Percentiles rank a stretch among this genome's conserved stretches.
Evolutionary conservation across 768 basidiomycete species (phyloP).

Genomic region (Trametes coccinea): DNA sequence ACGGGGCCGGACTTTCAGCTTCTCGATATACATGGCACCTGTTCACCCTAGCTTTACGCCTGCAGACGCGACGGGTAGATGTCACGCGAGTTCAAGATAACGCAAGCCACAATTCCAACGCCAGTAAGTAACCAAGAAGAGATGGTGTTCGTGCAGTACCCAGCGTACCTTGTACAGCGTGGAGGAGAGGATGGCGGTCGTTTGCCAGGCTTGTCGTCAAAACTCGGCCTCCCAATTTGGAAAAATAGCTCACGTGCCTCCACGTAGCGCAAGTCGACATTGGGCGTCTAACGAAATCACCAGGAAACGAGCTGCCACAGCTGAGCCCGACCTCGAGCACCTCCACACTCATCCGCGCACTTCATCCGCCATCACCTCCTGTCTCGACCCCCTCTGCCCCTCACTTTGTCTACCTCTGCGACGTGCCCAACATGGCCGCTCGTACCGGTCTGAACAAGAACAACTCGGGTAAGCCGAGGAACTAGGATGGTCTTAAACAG

Average conservation of each 20-base stretch:
- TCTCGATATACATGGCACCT: constrained; percentile 58
- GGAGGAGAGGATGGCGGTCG: constrained; percentile 2
- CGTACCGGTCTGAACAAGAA: constrained; percentile 74
- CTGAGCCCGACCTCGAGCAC: too few species aligned
- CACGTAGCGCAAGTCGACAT: constrained; percentile 5
- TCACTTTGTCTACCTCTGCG: not conserved
- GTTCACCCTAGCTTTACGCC: constrained; percentile 9
- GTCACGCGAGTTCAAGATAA: too few species aligned
- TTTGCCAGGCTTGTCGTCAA: constrained; percentile 4
- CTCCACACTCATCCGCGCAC: not conserved
- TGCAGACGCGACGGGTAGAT: not conserved
- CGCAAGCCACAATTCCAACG: too few species aligned
- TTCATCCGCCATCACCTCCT: not conserved
- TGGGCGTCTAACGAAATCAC: constrained; percentile 21
- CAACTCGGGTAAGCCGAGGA: constrained; percentile 65
- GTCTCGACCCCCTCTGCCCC: not conserved
- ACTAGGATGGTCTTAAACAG: not conserved
- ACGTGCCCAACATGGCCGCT: constrained; percentile 27
- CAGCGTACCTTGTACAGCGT: constrained; percentile 12
- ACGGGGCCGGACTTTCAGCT: constrained; percentile 75
- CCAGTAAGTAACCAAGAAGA: too few species aligned
- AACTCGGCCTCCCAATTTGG: constrained; percentile 5
- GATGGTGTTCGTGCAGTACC: too few species aligned
- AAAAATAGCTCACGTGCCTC: constrained; percentile 17
- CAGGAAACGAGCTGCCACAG: constrained; percentile 9